Evolutionary conservation across 352 stramenopile species (phyloP).

Genomic region (Phytophthora tentaculata): DNA sequence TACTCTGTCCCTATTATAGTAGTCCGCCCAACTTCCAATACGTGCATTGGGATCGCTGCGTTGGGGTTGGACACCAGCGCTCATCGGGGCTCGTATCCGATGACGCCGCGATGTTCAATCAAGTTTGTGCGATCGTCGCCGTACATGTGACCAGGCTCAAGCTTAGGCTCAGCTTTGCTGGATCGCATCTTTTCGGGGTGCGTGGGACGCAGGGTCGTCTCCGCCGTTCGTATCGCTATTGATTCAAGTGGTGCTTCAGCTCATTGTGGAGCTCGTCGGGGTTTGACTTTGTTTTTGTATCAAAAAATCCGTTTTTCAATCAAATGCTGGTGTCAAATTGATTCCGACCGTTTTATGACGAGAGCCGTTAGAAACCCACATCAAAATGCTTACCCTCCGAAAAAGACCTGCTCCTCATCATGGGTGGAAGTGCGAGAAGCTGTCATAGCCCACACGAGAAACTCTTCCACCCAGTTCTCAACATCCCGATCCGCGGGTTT

Average conservation of each 20-base stretch:
- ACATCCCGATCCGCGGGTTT: slow-evolving; percentile 1
- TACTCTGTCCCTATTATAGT: too few relatives aligned
- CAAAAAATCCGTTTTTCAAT: slow-evolving; percentile 43
- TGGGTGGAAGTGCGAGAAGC: background rate
- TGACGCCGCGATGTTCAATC: slow-evolving; percentile 19
- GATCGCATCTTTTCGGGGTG: slow-evolving; percentile 6
- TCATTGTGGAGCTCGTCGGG: slow-evolving; percentile 4
- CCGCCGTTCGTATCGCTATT: slow-evolving; percentile 29
- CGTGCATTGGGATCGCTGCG: background rate
- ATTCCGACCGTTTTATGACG: slow-evolving; percentile 14
- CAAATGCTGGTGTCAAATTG: slow-evolving; percentile 11
- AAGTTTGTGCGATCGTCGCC: slow-evolving; percentile 24
- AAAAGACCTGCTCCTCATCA: background rate
- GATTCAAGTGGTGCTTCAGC: slow-evolving; percentile 26
- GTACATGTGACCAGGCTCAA: slow-evolving; percentile 8
- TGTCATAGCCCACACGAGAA: background rate
- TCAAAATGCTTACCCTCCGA: background rate
- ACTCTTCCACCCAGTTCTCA: background rate
- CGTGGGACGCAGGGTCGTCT: slow-evolving; percentile 2
- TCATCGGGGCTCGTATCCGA: slow-evolving; percentile 1
- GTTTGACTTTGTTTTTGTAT: slow-evolving; percentile 30
- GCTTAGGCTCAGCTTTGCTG: slow-evolving; percentile 6
- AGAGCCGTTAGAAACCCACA: slow-evolving; percentile 3
- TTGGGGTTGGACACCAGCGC: background rate
- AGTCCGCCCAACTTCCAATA: too few relatives aligned